Conservation (phyloP, 208 protist genomes). For the Crithidia acanthocephali region DNA sequence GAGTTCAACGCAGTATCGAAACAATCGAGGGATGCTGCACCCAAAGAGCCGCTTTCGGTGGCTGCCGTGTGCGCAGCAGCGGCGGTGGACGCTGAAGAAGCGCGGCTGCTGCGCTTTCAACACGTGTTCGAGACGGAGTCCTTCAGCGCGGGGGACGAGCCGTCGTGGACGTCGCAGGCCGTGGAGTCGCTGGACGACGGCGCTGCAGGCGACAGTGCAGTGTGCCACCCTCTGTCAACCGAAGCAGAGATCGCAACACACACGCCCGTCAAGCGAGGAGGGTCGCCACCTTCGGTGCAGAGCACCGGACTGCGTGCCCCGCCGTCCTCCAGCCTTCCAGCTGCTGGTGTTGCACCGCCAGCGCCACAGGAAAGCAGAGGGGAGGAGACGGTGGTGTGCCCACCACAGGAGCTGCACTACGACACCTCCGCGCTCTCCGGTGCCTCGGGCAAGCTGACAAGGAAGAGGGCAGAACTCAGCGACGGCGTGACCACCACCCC, state of each 20-base stretch:
- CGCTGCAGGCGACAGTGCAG: background rate
- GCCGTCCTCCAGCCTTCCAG: background rate
- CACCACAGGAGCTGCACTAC: constrained; percentile 14
- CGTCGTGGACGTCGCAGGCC: constrained; percentile 3
- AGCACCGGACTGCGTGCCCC: constrained; percentile 6
- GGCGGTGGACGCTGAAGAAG: constrained; percentile 19
- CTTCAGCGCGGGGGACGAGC: background rate
- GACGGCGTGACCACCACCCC: background rate
- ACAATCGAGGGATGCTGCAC: background rate
- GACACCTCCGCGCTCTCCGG: background rate
- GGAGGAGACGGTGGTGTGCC: constrained; percentile 5
- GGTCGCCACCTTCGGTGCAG: constrained; percentile 26
- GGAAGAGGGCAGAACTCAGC: background rate
- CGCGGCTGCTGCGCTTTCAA: constrained; percentile 16
- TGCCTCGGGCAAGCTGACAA: background rate
- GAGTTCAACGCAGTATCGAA: no score
- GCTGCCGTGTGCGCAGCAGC: constrained; percentile 16
- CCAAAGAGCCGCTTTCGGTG: background rate
- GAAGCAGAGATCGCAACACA: background rate
- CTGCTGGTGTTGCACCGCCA: background rate
- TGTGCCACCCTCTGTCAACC: background rate
- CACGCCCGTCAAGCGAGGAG: constrained; percentile 3
- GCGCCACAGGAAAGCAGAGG: background rate
- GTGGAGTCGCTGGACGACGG: background rate
- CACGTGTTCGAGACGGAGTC: constrained; percentile 22